A percentile compares a stretch with the other conserved stretches of the same genome.
Evolutionary conservation across 192 early-diverging fungal genomes (phyloP).

Genomic region (Entomortierella lignicola): DNA sequence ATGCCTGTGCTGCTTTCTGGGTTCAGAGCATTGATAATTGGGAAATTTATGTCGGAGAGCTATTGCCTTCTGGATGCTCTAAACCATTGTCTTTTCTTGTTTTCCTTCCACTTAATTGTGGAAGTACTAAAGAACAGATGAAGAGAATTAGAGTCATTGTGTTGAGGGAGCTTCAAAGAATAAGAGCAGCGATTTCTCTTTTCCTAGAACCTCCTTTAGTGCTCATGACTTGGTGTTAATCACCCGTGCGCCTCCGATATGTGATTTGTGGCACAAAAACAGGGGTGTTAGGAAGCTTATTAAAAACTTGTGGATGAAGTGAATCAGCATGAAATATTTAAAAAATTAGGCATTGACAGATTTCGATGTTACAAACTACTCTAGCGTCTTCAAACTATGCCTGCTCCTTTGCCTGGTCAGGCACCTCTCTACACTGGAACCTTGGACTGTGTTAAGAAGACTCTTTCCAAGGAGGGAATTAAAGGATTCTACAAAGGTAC

Average conservation of each 20-base stretch:
- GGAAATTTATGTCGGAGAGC: too few relatives aligned
- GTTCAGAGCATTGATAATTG: too few relatives aligned
- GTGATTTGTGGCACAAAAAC: not conserved
- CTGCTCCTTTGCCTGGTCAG: conserved; percentile 68
- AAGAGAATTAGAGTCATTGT: too few relatives aligned
- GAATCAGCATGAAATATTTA: too few relatives aligned
- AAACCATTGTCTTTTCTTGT: too few relatives aligned
- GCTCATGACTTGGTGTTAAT: too few relatives aligned
- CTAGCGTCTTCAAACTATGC: conserved; percentile 92
- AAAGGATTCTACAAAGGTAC: conserved; percentile 95
- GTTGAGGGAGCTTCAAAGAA: not conserved
- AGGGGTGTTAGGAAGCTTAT: not conserved
- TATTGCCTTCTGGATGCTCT: too few relatives aligned
- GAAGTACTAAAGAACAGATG: too few relatives aligned
- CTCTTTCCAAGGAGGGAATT: conserved; percentile 82
- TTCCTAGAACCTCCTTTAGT: conserved; percentile 2
- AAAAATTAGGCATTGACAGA: too few relatives aligned
- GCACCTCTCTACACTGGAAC: conserved; percentile 81
- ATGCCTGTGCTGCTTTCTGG: too few relatives aligned
- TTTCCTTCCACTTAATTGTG: too few relatives aligned
- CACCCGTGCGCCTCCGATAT: not conserved
- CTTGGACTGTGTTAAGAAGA: conserved; percentile 90
- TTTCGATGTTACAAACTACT: not conserved
- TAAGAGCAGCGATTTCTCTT: not conserved
- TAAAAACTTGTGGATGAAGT: too few relatives aligned